Evolutionary conservation across 2,329 filamentous ascomycete species (phyloP), one percentile per base, ranked within the genome.

Genomic region (Alternaria incomplexa): DNA sequence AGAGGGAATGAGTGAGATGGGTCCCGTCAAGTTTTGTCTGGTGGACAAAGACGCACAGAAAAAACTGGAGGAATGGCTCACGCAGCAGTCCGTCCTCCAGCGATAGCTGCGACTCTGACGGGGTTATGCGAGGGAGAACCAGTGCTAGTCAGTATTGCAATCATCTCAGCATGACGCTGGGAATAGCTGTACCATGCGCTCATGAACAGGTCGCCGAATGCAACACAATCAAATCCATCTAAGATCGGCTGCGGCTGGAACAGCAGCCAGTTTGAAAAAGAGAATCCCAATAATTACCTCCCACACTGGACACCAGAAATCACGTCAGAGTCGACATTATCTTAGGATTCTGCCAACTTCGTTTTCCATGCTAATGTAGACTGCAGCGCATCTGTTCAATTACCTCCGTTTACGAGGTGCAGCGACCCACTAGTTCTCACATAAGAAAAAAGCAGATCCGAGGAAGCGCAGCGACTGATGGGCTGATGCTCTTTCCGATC

Each of bases 41-140:
- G 65, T 79, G 6, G 69, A 74, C 63, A 61, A 62, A 25, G 64
- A 63, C 10, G 71, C 69, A 9, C 74, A 78, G 63, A 51, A 58
- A 50, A 72, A 63, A 52, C 25, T 74, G 26, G 64, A 71, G 28
- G 64, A 66, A 15, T 73, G 68, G 68, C 30, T 73, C 51, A 58
- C 57, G 3, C 69, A 68, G 56, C 62, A 63, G 22, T 46, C 44
- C 20, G 44, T 46, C 20, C 44, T 46, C 12, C 44, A 23, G 20
- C 20, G 20, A 46, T 46, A 23, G 22, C 20, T 22, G 44, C 44
- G 12, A 3, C 22, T 15, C 11, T 23, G 36, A 40, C 36, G 36
- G 36, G 36, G 0, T 17, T 40, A 17, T 5, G n/a, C 36, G 36
- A 11, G 15, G n/a, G 36, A 40, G 9, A 10, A 40, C 15, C n/a